Conservation (phyloP, 1,139 yeast genomes). For the Geotrichum restrictum region DNA sequence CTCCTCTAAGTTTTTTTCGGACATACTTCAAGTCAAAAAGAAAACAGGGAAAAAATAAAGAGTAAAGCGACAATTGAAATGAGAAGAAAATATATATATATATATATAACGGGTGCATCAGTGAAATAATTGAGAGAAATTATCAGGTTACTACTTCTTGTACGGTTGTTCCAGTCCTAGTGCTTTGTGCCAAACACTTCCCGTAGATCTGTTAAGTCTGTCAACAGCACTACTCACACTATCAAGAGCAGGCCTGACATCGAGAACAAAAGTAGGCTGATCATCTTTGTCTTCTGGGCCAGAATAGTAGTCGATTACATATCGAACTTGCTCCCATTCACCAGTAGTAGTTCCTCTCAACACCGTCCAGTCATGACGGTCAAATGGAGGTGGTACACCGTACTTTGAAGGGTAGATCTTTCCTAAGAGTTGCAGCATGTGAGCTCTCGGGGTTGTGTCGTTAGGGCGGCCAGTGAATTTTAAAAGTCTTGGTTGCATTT, state of each 20-base stretch:
- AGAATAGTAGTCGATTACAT: conserved; percentile 88
- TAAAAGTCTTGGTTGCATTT: conserved; percentile 67
- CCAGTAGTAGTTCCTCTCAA: conserved; percentile 53
- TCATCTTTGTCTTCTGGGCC: conserved; percentile 88
- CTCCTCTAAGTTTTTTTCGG: too few relatives aligned
- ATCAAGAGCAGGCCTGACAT: conserved; percentile 94
- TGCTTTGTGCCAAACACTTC: conserved; percentile 47
- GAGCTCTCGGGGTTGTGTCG: conserved; percentile 85
- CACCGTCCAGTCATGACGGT: conserved; percentile 98
- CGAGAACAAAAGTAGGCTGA: conserved; percentile 87
- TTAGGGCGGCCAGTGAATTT: conserved; percentile 91
- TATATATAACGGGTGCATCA: too few relatives aligned
- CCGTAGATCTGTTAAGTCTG: conserved; percentile 54
- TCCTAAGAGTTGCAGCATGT: conserved; percentile 61
- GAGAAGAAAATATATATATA: too few relatives aligned
- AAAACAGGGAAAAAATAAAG: too few relatives aligned
- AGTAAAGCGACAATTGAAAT: too few relatives aligned
- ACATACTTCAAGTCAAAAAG: too few relatives aligned
- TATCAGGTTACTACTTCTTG: conserved; percentile 10
- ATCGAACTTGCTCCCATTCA: conserved; percentile 64
- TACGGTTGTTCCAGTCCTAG: conserved; percentile 39
- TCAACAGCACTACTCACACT: conserved; percentile 58
- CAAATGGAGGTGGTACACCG: conserved; percentile 84
- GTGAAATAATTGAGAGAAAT: too few relatives aligned
- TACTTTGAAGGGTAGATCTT: conserved; percentile 67